Evolutionary conservation across 345 rosid genomes (phyloP).

Genomic region (Gossypium australe): DNA sequence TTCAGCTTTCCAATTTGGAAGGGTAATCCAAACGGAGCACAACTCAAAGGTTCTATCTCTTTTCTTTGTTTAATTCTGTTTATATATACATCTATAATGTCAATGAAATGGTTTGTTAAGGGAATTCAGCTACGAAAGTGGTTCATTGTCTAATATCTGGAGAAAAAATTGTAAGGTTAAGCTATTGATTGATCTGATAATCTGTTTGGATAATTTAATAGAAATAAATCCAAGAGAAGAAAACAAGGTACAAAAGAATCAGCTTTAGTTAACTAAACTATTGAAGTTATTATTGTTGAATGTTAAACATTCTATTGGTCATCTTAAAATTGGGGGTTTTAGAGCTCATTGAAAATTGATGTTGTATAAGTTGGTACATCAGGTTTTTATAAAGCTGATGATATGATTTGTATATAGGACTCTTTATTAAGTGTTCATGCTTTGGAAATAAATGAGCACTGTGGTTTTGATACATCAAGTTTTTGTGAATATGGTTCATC

Average conservation of each 20-base stretch:
- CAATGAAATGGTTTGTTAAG: background rate
- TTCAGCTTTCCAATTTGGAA: slow-evolving; percentile 3
- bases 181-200: background rate
- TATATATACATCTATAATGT: background rate
- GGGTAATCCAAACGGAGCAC: background rate
- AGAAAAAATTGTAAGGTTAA: background rate
- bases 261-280: background rate
- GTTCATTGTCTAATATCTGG: background rate
- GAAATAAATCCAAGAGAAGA: too few species aligned
- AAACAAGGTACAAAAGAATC: background rate
- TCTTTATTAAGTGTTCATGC: background rate
- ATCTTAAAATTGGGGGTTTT: background rate
- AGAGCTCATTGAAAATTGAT: slow-evolving; percentile 2
- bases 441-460: too few species aligned
- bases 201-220: too few species aligned
- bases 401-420: slow-evolving; percentile 12
- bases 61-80: background rate
- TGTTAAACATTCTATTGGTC: slow-evolving; percentile 12
- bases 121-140: background rate
- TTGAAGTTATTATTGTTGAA: background rate
- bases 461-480: too few species aligned
- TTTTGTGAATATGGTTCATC: too few species aligned
- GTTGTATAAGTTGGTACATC: slow-evolving; percentile 3
- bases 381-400: background rate
- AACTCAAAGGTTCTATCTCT: slow-evolving; percentile 12